Conservation (phyloP, 371 early-diverging fungal species). For the Entomophthora muscae region DNA sequence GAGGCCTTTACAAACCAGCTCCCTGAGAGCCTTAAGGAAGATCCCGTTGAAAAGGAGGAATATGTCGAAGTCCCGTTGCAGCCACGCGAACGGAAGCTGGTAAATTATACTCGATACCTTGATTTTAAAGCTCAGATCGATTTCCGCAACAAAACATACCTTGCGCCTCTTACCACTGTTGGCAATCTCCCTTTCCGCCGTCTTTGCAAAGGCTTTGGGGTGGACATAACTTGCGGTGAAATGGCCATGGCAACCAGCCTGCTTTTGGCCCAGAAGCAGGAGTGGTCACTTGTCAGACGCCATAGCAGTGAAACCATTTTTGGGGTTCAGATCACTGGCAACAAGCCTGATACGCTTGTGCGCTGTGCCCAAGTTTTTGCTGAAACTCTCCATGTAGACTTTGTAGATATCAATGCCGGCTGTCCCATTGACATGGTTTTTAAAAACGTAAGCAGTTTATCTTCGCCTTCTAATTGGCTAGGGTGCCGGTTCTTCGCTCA, state of each 20-base stretch:
- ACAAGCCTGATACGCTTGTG: constrained; percentile 38
- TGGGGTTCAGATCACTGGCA: constrained; percentile 71
- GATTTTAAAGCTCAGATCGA: constrained; percentile 30
- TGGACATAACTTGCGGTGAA: constrained; percentile 93
- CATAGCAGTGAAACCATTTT: constrained; percentile 82
- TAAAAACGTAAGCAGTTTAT: constrained; percentile 29
- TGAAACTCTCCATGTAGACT: constrained; percentile 55
- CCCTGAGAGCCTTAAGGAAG: background rate
- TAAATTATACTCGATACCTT: background rate
- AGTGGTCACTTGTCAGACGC: constrained; percentile 77
- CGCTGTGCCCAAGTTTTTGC: constrained; percentile 53
- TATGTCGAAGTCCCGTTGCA: constrained; percentile 15
- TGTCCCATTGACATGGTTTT: constrained; percentile 87
- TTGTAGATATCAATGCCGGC: constrained; percentile 90
- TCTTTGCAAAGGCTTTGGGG: constrained; percentile 82
- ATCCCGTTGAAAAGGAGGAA: background rate
- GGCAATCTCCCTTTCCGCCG: constrained; percentile 94
- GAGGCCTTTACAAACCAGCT: background rate
- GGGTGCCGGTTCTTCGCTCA: constrained; percentile 75
- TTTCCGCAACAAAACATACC: constrained; percentile 74
- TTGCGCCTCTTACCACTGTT: constrained; percentile 95
- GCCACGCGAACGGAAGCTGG: constrained; percentile 17
- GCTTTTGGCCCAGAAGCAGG: constrained; percentile 47
- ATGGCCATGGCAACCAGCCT: constrained; percentile 75
- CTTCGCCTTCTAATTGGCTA: too few species aligned